Evolutionary conservation across 768 basidiomycete species (phyloP).

Genomic region (Suillus weaverae): DNA sequence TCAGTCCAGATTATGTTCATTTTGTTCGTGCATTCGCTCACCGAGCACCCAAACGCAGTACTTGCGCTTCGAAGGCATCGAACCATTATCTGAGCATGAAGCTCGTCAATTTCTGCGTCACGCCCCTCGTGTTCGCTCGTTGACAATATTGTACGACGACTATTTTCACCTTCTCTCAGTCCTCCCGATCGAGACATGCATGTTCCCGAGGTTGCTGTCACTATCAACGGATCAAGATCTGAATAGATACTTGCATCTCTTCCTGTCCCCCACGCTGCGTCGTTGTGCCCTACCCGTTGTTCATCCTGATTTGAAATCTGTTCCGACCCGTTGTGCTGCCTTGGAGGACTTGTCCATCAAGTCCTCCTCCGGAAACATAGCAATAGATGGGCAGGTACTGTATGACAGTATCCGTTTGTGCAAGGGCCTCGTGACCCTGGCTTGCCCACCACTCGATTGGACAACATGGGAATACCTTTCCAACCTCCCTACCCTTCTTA

Average conservation of each 20-base stretch:
- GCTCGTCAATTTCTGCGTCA: background rate
- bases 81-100: background rate
- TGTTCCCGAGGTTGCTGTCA: background rate
- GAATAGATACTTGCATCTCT: background rate
- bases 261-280: background rate
- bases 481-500: background rate
- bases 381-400: background rate
- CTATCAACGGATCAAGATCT: background rate
- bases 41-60: background rate
- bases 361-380: background rate
- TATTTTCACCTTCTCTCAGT: background rate
- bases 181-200: background rate
- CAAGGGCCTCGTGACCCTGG: background rate
- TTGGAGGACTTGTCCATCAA: background rate
- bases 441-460: background rate
- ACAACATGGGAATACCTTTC: background rate
- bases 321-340: background rate
- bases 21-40: background rate
- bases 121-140: background rate
- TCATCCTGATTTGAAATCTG: background rate
- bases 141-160: background rate
- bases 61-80: background rate
- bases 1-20: background rate
- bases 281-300: background rate
- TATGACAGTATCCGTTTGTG: background rate